Evolutionary conservation across 352 stramenopile genomes (phyloP), one percentile per base, ranked within the genome.

Genomic region (Globisporangium nagaii): DNA sequence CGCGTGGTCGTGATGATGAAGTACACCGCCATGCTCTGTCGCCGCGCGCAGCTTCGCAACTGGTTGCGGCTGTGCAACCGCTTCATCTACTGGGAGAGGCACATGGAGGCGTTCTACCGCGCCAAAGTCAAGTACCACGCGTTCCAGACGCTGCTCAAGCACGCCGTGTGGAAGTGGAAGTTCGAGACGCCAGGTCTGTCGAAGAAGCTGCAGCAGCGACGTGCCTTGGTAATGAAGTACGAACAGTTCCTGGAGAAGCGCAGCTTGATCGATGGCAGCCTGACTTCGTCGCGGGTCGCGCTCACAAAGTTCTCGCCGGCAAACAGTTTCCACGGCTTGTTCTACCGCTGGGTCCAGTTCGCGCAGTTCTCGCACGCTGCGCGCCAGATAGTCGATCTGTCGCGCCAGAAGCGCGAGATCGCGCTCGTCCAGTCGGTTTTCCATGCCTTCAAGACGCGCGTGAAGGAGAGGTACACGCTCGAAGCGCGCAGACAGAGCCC

Each of bases 301-400:
- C 47, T 58, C 25, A 82, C 69, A 11, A 80, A 74, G 27, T 61
- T 62, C 13, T 82, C 71, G 9, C 69, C 71, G 3, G 66, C 71
- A 6, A 86, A 84, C 40, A 53, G 63, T 5, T 82, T 81, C 34
- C 53, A 50, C 10, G 70, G 70, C 1, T 49, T 73, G 3, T 83
- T 88, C 51, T 62, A 83, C 31, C 72, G 77, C 5, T 88, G 77
- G 77, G 58, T 81, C 6, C 74, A 88, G 43, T 79, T 67, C 31
- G 66, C 77, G 8, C 77, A 88, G 48, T 55, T 63, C 24, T 60
- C 70, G 8, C 65, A 52, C 53, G 67, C 66, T 12, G 55, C 44
- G 1, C 46, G 37, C 34, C 44, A 48, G 13, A 56, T 82, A 4
- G 45, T 74, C 20, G 34, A 43, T 30, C 32, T 78, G 15, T 28